phyloP scores from a whole-genome alignment of 257 asterid species.

The Rehmannia glutinosa region DNA sequence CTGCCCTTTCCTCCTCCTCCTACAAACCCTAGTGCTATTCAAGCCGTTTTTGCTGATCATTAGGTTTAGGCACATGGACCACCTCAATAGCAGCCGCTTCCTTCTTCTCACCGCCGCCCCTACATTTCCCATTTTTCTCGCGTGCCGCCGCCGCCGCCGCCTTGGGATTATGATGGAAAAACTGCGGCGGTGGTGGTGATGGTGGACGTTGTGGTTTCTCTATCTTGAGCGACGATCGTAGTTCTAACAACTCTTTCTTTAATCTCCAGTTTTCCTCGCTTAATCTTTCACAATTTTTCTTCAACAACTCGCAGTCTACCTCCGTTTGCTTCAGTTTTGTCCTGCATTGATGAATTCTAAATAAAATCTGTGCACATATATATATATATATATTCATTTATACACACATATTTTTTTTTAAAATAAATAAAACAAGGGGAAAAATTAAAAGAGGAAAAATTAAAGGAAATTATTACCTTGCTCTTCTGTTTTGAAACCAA shows the following conservation, averaged over 20 bases:
- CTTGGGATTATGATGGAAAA: slow-evolving; percentile 13
- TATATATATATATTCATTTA: not conserved
- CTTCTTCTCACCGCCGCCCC: slow-evolving; percentile 33
- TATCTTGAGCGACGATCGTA: slow-evolving; percentile 31
- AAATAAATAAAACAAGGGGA: not conserved
- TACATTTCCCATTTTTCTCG: slow-evolving; percentile 22
- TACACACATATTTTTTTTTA: not conserved
- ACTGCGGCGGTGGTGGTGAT: not conserved
- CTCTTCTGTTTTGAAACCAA: slow-evolving; percentile 84
- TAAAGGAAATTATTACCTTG: slow-evolving; percentile 32
- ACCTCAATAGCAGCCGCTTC: slow-evolving; percentile 21
- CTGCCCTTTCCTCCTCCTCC: slow-evolving; percentile 9
- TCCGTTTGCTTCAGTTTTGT: slow-evolving; percentile 84
- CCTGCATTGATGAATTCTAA: no score
- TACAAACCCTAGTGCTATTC: slow-evolving; percentile 25
- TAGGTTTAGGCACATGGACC: slow-evolving; percentile 29
- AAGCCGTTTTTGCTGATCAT: slow-evolving; percentile 26
- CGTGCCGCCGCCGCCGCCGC: slow-evolving; percentile 16
- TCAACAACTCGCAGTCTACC: slow-evolving; percentile 60
- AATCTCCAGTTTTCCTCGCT: slow-evolving; percentile 49
- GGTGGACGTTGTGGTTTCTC: slow-evolving; percentile 13
- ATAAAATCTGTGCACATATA: not conserved
- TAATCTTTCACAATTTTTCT: slow-evolving; percentile 53
- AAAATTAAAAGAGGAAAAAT: not conserved
- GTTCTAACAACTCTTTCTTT: slow-evolving; percentile 54